A percentile compares a stretch with the other conserved stretches of the same genome.
phyloP scores from a whole-genome alignment of 2,329 filamentous ascomycete genomes.

The Elsinoe arachidis region DNA sequence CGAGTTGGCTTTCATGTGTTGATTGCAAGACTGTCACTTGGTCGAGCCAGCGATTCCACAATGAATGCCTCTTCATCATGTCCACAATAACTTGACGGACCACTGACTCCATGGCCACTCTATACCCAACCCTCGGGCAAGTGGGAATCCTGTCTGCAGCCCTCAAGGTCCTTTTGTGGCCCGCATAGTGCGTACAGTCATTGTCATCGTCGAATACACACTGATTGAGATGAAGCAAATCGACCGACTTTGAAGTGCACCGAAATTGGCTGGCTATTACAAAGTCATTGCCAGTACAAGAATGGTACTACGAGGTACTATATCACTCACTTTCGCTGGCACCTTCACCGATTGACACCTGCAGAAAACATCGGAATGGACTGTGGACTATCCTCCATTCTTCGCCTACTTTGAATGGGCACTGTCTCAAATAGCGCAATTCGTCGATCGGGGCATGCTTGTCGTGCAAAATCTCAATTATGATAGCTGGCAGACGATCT shows the following conservation, averaged over 20 bases:
- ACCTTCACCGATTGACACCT: conserved; percentile 15
- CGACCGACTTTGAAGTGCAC: conserved; percentile 97
- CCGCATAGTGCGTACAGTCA: conserved; percentile 74
- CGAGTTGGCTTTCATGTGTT: too few relatives aligned
- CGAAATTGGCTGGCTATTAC: conserved; percentile 98
- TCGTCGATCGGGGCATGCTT: conserved; percentile 74
- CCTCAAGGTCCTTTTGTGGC: conserved; percentile 86
- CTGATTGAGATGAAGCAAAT: conserved; percentile 58
- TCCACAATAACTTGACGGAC: not conserved
- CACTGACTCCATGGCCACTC: conserved; percentile 55
- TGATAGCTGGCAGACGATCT: conserved; percentile 86
- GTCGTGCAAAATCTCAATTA: conserved; percentile 72
- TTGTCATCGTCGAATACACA: conserved; percentile 7
- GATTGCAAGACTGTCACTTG: too few relatives aligned
- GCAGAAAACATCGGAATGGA: conserved; percentile 94
- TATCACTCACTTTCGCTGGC: too few relatives aligned
- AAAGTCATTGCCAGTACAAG: conserved; percentile 70
- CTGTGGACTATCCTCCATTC: conserved; percentile 95
- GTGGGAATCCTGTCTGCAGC: conserved; percentile 78
- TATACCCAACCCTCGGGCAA: conserved; percentile 80
- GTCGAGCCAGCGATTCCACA: too few relatives aligned
- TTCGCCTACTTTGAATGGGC: conserved; percentile 96
- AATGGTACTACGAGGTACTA: conserved; percentile 85
- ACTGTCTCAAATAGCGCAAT: conserved; percentile 69
- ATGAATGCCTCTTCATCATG: not conserved